These are phyloP conservation scores for Aspergillus tubingensis DNA, from an alignment of 2,329 filamentous ascomycete species.

Conservation along the genomic window DNA sequence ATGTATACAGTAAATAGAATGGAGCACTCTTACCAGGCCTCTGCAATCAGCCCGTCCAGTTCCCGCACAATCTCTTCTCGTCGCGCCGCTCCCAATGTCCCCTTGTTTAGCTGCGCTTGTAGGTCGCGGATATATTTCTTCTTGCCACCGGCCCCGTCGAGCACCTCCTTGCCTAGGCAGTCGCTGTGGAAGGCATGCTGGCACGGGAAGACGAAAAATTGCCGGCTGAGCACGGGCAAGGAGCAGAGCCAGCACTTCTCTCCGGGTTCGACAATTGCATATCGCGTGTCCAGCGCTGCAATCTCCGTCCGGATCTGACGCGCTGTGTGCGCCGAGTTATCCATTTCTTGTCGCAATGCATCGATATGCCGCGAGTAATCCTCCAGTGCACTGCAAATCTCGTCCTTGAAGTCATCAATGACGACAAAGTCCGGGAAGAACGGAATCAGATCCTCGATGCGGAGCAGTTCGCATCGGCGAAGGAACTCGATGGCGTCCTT, in stretches of 20 bases:
- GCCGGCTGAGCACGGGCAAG: conserved; percentile 79
- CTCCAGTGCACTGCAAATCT: conserved; percentile 91
- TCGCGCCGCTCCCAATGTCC: conserved; percentile 67
- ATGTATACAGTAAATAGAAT: conserved; percentile 19
- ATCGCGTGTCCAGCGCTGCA: conserved; percentile 78
- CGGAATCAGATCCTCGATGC: conserved; percentile 94
- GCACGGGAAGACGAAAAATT: conserved; percentile 98
- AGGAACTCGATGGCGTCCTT: conserved; percentile 92
- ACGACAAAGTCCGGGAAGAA: conserved; percentile 99
- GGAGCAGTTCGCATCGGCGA: conserved; percentile 83
- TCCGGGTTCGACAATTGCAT: conserved; percentile 94
- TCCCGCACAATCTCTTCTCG: conserved; percentile 84
- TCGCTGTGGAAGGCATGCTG: conserved; percentile 98
- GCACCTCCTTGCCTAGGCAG: conserved; percentile 81
- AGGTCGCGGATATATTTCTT: conserved; percentile 80
- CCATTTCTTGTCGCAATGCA: conserved; percentile 86
- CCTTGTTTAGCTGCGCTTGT: conserved; percentile 79
- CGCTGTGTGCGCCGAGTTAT: conserved; percentile 85
- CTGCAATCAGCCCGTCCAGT: conserved; percentile 87
- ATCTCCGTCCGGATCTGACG: conserved; percentile 90
- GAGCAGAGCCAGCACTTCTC: conserved; percentile 91
- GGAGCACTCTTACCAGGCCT: conserved; percentile 69
- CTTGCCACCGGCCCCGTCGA: conserved; percentile 78
- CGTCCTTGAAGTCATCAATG: conserved; percentile 98
- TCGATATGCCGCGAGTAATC: conserved; percentile 93